Evolutionary conservation across 1,284 basidiomycete species (phyloP).

Genomic region (Leccinum subspadiceum): DNA sequence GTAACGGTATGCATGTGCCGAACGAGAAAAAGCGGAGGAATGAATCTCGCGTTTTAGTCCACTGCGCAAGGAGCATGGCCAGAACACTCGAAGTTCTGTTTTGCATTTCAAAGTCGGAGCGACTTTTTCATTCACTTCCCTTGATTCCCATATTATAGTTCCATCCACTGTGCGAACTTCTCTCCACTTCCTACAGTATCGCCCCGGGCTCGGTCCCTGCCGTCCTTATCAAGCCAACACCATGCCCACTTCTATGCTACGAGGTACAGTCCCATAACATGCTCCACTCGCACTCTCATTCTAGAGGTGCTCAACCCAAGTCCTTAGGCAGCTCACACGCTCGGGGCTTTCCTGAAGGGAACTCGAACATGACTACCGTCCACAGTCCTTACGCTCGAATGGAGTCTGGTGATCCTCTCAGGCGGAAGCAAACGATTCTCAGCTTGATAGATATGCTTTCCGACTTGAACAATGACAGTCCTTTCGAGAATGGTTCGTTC

Average conservation of each 20-base stretch:
- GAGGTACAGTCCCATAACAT: constrained; percentile 32
- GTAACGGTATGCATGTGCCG: constrained; percentile 33
- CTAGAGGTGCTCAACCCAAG: constrained; percentile 28
- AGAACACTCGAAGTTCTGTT: constrained; percentile 35
- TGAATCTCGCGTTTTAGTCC: constrained; percentile 38
- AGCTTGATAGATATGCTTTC: constrained; percentile 62
- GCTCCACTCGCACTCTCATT: constrained; percentile 28
- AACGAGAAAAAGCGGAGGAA: constrained; percentile 34
- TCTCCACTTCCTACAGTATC: constrained; percentile 21
- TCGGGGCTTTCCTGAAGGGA: constrained; percentile 36
- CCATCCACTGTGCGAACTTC: constrained; percentile 16
- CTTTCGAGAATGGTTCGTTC: constrained; percentile 42
- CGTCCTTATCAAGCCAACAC: constrained; percentile 21
- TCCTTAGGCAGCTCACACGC: constrained; percentile 23
- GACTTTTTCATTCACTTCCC: constrained; percentile 25
- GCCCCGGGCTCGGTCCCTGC: constrained; percentile 24
- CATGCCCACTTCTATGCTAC: constrained; percentile 25
- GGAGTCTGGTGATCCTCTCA: constrained; percentile 32
- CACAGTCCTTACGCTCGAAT: constrained; percentile 32
- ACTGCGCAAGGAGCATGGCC: constrained; percentile 36
- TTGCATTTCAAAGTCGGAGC: constrained; percentile 37
- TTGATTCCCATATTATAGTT: constrained; percentile 33
- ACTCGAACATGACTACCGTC: constrained; percentile 23
- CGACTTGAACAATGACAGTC: constrained; percentile 55
- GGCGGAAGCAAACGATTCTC: constrained; percentile 60